Base-by-base conservation (phyloP, 371 early-diverging fungal genomes). In the Catenaria anguillulae region DNA sequence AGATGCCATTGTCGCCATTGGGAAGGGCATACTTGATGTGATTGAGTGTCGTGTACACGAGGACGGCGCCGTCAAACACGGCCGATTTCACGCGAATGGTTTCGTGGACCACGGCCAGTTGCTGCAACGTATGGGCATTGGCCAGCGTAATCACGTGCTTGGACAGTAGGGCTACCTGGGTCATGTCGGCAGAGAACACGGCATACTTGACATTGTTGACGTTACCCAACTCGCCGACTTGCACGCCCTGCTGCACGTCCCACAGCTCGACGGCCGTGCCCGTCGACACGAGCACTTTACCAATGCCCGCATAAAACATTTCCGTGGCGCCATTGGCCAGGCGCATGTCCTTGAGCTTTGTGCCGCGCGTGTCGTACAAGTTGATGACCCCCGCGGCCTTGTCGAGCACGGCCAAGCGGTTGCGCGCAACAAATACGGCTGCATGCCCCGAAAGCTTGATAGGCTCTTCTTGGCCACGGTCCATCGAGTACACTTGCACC, bases 21-120 rank as follows among this genome's bases (percentile, higher is more conserved):
- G 89, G 85, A 37, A 97, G 82, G n/a, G 88, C 87, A 74, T 93
- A 99, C 76, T 98, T 98, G 71, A 99, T 83, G 71, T 98, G 99
- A 76, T 96, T 97, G 63, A 93, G 81, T 10, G 99, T 98, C 55
- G 97, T 86, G 76, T 98, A 99, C 54, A 98, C 73, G 63, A 99
- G 86, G 15, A 94, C 84, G 33, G 81, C 77, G 23, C 89, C 91
- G 70, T 93, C 92, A 90, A 97, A 93, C 29, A 90, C 86, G 17
- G 90, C 97, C 68, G 92, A 89, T 78, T 93, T 93, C 75, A 98
- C 93, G 66, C 92, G 85, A 61, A 97, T 94, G 19, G 96, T 92
- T 73, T 99, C 99, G 70, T 94, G 92, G 56, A 95, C 84, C 61
- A 84, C 72, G 67, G 86, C 79, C 23, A 84, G 73, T 70, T 93